phyloP scores from a whole-genome alignment of 352 stramenopile genomes.

The Pythium rishiriense region DNA sequence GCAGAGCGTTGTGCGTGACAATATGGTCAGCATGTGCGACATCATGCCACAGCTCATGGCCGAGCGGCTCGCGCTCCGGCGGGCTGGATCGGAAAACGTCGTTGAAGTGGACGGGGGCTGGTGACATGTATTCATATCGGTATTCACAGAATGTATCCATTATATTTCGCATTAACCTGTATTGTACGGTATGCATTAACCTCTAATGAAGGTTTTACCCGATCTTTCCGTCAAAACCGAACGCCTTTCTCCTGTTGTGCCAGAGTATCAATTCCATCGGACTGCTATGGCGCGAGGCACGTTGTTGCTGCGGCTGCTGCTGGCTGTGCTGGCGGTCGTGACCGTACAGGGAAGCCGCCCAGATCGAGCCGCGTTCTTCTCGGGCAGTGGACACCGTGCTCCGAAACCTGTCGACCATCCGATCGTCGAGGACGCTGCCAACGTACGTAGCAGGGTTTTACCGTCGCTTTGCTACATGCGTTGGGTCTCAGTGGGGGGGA shows the following conservation, averaged over 20 bases:
- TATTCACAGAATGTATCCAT: not conserved
- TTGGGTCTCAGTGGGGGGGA: no score
- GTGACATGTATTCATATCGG: slow-evolving; percentile 8
- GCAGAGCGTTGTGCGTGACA: slow-evolving; percentile 2
- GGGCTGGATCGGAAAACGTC: not conserved
- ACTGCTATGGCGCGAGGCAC: not conserved
- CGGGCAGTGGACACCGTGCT: slow-evolving; percentile 16
- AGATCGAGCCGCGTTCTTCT: slow-evolving; percentile 18
- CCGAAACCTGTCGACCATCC: slow-evolving; percentile 36
- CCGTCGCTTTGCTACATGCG: not conserved
- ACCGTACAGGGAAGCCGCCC: not conserved
- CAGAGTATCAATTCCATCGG: no score
- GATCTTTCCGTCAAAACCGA: slow-evolving; percentile 21
- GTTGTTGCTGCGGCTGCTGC: not conserved
- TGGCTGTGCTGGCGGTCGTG: not conserved
- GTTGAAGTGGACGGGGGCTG: not conserved
- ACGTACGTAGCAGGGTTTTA: slow-evolving; percentile 25
- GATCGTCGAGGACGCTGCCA: slow-evolving; percentile 43
- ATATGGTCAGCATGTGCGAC: not conserved
- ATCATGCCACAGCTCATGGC: slow-evolving; percentile 9
- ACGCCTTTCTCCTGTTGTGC: not conserved
- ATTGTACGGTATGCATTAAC: not conserved
- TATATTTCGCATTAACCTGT: not conserved
- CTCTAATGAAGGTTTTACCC: not conserved
- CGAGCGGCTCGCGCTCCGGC: slow-evolving; percentile 5